Evolutionary conservation across 257 asterid species (phyloP).

Genomic region (Penstemon barbatus): DNA sequence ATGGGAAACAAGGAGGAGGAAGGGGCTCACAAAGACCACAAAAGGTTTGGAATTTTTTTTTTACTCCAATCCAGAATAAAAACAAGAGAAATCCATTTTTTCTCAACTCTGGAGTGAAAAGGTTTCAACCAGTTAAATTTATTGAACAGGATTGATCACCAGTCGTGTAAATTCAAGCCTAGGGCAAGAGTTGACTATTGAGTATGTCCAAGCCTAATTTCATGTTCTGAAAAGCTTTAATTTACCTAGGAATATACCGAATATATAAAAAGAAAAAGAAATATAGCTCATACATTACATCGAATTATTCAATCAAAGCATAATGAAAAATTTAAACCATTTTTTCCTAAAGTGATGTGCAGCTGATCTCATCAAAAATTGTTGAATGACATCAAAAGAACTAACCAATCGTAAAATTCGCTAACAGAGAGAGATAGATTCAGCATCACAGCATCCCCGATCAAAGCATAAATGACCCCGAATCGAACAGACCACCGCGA

Average conservation of each 20-base stretch:
- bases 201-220: neutral
- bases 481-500: conserved; percentile 85
- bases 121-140: neutral
- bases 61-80: neutral
- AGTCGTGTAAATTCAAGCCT: neutral
- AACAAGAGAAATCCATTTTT: neutral
- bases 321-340: too few species aligned
- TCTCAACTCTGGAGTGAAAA: neutral
- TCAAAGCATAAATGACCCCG: conserved; percentile 74
- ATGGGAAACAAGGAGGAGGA: neutral
- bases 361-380: neutral
- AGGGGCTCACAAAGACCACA: neutral
- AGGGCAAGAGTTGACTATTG: neutral
- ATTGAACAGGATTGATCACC: neutral
- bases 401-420: conserved; percentile 70
- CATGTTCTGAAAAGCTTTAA: neutral
- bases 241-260: neutral
- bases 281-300: neutral
- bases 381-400: conserved; percentile 27
- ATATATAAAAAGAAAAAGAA: neutral
- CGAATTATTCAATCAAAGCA: neutral
- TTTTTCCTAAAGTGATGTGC: neutral
- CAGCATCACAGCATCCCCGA: conserved; percentile 82
- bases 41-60: neutral
- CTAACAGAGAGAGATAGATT: conserved; percentile 59